phyloP scores from a whole-genome alignment of 805 yeast species.

The Saccharomycopsis fibuligera region DNA sequence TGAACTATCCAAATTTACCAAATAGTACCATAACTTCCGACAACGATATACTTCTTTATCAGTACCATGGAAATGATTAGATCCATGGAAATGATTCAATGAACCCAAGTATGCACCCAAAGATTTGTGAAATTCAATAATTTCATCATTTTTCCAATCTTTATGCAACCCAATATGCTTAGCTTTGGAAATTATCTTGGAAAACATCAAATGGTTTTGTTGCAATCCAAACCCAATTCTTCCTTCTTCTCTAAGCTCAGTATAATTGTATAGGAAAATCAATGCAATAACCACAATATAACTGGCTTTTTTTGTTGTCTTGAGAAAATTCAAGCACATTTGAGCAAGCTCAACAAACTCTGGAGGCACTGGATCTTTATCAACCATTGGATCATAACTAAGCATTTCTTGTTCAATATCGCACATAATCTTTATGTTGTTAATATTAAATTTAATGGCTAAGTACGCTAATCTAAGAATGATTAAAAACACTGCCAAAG shows the following conservation, averaged over 20 bases:
- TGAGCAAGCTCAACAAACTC: conserved; percentile 13
- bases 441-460: conserved; percentile 15
- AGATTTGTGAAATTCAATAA: conserved; percentile 1
- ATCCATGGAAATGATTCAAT: conserved; percentile 5
- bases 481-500: conserved; percentile 9
- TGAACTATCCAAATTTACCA: conserved; percentile 7
- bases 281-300: conserved; percentile 6
- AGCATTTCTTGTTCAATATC: conserved; percentile 11
- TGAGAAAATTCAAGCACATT: conserved; percentile 12
- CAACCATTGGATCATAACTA: not conserved
- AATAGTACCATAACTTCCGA: conserved; percentile 17
- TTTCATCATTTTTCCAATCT: conserved; percentile 10
- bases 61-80: conserved; percentile 8
- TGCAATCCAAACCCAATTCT: conserved; percentile 13
- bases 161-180: conserved; percentile 10
- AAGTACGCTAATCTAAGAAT: conserved; percentile 12
- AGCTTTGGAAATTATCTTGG: conserved; percentile 5
- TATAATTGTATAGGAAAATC: conserved; percentile 10
- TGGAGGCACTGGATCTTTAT: not conserved
- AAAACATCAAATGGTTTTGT: conserved; percentile 8
- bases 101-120: not conserved
- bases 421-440: conserved; percentile 4
- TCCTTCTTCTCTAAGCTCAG: conserved; percentile 14
- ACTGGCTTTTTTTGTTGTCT: conserved; percentile 4
- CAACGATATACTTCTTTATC: conserved; percentile 9